These are phyloP conservation scores for barrel medic (Medicago truncatula) DNA, from an alignment of 306 rosid genomes.

Conservation along the genomic window DNA sequence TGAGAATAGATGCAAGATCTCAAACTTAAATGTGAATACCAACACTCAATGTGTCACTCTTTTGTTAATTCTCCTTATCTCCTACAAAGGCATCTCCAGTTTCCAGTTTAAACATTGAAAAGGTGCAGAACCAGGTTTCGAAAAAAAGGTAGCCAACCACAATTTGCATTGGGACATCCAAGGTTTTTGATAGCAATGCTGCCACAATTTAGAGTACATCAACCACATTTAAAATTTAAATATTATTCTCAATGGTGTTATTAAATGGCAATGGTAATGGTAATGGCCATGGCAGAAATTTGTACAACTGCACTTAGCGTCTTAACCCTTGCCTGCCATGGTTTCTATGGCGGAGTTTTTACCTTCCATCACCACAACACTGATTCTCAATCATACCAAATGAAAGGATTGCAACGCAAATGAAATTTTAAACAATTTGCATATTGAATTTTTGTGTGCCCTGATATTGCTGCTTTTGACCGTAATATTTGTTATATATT, in stretches of 20 bases:
- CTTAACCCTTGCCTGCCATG: neutral
- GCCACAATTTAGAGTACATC: neutral
- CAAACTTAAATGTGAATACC: neutral
- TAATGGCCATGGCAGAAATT: neutral
- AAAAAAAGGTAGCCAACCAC: neutral
- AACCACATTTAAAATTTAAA: neutral
- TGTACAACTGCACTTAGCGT: neutral
- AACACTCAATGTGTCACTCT: neutral
- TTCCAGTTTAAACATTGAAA: neutral
- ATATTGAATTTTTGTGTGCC: neutral
- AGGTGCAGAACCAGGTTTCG: constrained; percentile 6
- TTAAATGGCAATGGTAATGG: neutral
- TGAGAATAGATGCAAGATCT: constrained; percentile 1
- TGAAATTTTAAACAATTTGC: neutral
- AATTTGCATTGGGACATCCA: neutral
- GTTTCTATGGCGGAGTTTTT: too few relatives aligned
- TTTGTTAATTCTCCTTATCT: too few relatives aligned
- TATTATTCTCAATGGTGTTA: neutral
- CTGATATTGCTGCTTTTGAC: neutral
- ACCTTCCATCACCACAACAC: neutral
- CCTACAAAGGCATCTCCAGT: neutral
- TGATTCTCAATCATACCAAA: neutral
- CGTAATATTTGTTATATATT: neutral
- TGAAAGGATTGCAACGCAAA: neutral
- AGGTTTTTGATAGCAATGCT: neutral